A percentile compares a stretch with the other conserved stretches of the same genome.
These are phyloP conservation scores for Pythium brachiatum DNA, from an alignment of 352 stramenopile genomes.

Conservation along the genomic window DNA sequence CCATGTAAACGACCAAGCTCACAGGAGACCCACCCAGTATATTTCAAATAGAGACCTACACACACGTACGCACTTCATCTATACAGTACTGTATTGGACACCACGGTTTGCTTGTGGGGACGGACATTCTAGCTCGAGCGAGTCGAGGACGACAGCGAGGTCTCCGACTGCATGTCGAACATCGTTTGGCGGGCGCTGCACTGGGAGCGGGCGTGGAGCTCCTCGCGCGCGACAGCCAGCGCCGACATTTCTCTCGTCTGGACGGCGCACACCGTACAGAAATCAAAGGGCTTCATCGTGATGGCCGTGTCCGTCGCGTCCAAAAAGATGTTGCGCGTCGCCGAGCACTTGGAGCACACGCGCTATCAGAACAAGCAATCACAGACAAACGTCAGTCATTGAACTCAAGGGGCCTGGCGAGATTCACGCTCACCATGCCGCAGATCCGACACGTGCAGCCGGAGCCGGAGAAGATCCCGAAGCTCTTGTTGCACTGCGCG, in stretches of 20 bases:
- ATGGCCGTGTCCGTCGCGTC: not conserved
- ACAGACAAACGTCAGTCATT: not conserved
- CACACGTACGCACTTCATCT: too few species aligned
- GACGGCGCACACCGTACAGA: conserved; percentile 7
- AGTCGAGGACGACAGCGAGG: not conserved
- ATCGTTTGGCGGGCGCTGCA: not conserved
- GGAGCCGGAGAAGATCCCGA: conserved; percentile 1
- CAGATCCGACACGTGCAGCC: conserved; percentile 13
- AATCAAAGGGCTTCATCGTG: conserved; percentile 1
- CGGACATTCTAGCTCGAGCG: too few species aligned
- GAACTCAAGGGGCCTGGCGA: not conserved
- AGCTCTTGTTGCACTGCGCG: not conserved
- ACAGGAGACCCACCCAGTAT: too few species aligned
- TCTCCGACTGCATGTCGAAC: too few species aligned
- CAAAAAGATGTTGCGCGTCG: not conserved
- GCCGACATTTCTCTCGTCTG: not conserved
- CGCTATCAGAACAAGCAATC: not conserved
- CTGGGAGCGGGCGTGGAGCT: not conserved
- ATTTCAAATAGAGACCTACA: too few species aligned
- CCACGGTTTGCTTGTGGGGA: too few species aligned
- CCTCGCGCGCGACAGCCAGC: not conserved
- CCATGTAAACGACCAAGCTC: not conserved
- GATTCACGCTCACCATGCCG: not conserved
- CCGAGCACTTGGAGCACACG: conserved; percentile 11
- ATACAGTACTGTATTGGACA: too few species aligned